Base-by-base conservation (phyloP, 768 basidiomycete genomes). In the Podaxis pistillaris region DNA sequence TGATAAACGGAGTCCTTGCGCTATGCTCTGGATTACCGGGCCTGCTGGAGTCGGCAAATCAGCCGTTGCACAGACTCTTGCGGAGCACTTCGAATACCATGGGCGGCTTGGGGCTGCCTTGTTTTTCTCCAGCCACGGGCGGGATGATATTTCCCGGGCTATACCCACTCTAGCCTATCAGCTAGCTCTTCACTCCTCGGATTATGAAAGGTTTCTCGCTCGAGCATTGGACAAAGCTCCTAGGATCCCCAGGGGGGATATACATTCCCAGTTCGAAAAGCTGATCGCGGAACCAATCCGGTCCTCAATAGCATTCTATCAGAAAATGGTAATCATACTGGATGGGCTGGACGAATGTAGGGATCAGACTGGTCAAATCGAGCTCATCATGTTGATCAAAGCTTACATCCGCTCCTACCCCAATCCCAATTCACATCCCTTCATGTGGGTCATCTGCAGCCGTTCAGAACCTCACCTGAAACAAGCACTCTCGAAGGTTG, bases 41-140 rank as follows among this genome's bases (percentile, higher is more conserved):
- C 55, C 60, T 8, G 64, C 59, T 2, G 64, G 64, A 1, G 51
- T 54, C 2, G 60, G 64, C 4, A 65, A 65, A 54, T 56, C 64
- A 7, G 60, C 64, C 8, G 36, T 65, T 24, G 30, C 60, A 4
- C 55, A 61, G 47, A 65, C 60, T 2, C 22, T 65, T 30, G 55
- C 54, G 4, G 50, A 56, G n/a, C 51, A 19, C 12, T 4, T 37
- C 30, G 9, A 11, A 3, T 1, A n/a, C 46, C 7, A 17, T 19
- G 24, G 37, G 37, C 2, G 13, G 0, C 40, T 65, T 8, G 64
- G 64, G 28, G 64, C 59, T 3, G 37, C 59, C 15, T 57, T 51
- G 38, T 65, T 65, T 37, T 58, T 60, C 28, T 57, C 59, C 26
- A 19, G 19, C 3, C 22, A 44, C 26, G 11, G 47, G 12, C 56